Base-by-base conservation (phyloP, 345 rosid genomes). In the Raphanus raphanistrum region DNA sequence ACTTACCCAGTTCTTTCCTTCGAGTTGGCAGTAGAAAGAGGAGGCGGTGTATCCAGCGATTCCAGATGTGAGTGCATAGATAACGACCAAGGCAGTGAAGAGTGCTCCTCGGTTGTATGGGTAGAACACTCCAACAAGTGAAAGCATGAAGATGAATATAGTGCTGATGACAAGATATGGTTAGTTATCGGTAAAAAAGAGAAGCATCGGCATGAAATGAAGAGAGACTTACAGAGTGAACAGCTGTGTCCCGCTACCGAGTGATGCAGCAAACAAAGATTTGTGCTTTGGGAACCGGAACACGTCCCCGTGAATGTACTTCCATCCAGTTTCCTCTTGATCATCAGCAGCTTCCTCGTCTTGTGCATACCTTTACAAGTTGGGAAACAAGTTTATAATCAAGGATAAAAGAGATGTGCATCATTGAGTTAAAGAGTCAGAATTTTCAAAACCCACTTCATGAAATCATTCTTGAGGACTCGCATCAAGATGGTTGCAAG, bases 91-190 rank as follows among this genome's bases (percentile, higher is more conserved):
- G 26, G 97, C 97, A 0, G 98, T 92, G 72, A 92, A 90, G 21
- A 92, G 85, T 77, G 98, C 96, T 76, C 98, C 98, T 2, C 98
- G 89, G 72, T 92, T 92, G 84, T 92, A 92, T 12, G 98, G 98
- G 82, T 90, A 92, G 79, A 92, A 90, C 28, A 90, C 96, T 67
- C 98, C 98, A 81, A 92, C 98, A 62, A 92, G 82, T 2, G 98
- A 87, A 43, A 92, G 96, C 84, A 90, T 79, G 77, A 92, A 90
- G 27, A 92, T 92, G 80, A 90, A 92, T 54, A 89, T 65, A 4
- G 92, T 89, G 63, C 98, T 92, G 88, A 52, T 62, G 36, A 35
- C 58, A 66, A 1, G 29, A 0, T 1, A 67, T 1, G 0, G 25
- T 73, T 16, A 68, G 59, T 67, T 6, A 33, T 4, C 11, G 26